Evolutionary conservation across 2,329 filamentous ascomycete genomes (phyloP), one percentile per base, ranked within the genome.

Genomic region (Dactylellina sp.): DNA sequence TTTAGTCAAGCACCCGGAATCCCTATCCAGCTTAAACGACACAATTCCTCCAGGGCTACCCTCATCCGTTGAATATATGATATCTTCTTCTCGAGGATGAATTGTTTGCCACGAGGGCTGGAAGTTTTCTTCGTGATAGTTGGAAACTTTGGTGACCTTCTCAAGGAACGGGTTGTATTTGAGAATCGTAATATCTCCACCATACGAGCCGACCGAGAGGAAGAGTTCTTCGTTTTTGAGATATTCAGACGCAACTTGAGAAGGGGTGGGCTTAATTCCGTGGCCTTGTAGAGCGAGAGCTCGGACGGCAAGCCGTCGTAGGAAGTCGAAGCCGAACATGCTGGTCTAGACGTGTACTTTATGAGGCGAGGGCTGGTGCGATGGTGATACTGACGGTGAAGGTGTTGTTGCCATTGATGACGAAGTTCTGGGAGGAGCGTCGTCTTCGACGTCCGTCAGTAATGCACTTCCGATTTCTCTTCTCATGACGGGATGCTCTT

Each of bases 101-200:
- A 62, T n/a, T 2, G 60, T 46, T 39, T 74, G 70, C 70, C 70
- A 74, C 25, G 70, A 74, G 11, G 70, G 60, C 20, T 55, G 39
- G 42, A 66, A 66, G 24, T 42, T 52, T 7, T 42, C 20, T 39
- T 66, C 55, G 47, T 47, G 28, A 32, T 66, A 74, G 1, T 40
- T 46, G 5, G 70, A 74, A 25, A 61, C 44, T 18, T 50, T 55
- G 6, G 49, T 39, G 9, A 74, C 25, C 22, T 18, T 35, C 7
- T 57, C 52, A 5, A 37, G 28, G 18, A 50, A 61, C 18, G 70
- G 61, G 25, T 66, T 60, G 32, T 61, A 74, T 32, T 74, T 74
- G n/a, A 74, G 18, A 25, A 74, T 66, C 11, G 61, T 35, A 11
- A 74, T 74, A 50, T 66, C 55, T 7, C 70, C 70, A 11, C 53